These are phyloP conservation scores for Boletus rex-veris DNA, from an alignment of 768 basidiomycete genomes.

Conservation along the genomic window DNA sequence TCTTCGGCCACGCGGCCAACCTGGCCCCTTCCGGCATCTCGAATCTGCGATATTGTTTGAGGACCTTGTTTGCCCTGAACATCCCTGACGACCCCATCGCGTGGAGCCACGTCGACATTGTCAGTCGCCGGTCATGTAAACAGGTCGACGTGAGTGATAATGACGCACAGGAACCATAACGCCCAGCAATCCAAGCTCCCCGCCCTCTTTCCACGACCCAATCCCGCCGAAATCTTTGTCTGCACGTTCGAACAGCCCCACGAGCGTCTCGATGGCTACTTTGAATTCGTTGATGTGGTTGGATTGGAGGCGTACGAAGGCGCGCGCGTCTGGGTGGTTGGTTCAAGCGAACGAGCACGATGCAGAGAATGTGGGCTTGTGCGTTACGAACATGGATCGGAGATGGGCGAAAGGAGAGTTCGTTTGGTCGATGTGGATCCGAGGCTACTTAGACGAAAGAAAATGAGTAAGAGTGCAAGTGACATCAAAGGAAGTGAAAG, in stretches of 20 bases:
- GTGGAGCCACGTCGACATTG: too few species aligned
- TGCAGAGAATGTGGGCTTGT: neutral
- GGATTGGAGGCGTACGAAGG: constrained; percentile 58
- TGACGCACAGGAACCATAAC: constrained; percentile 64
- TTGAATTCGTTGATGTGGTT: constrained; percentile 67
- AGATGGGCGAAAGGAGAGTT: constrained; percentile 53
- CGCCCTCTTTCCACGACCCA: constrained; percentile 58
- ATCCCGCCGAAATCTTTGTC: constrained; percentile 46
- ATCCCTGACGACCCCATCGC: constrained; percentile 46
- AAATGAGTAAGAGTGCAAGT: neutral
- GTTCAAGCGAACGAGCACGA: neutral
- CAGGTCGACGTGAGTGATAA: too few species aligned
- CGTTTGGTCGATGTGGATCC: constrained; percentile 45
- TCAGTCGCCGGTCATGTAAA: too few species aligned
- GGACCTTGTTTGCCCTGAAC: constrained; percentile 58
- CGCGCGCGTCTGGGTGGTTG: constrained; percentile 52
- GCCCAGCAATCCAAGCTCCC: constrained; percentile 57
- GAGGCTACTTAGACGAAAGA: constrained; percentile 34
- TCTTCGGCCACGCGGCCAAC: constrained; percentile 50
- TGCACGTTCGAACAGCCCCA: constrained; percentile 48
- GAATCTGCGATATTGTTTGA: constrained; percentile 68
- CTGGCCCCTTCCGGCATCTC: constrained; percentile 46
- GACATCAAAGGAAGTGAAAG: too few species aligned
- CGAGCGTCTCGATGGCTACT: constrained; percentile 47
- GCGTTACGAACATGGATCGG: constrained; percentile 53